These are phyloP conservation scores for Saccharomyces hybrid DNA, from an alignment of 1,139 yeast species.

Conservation along the genomic window DNA sequence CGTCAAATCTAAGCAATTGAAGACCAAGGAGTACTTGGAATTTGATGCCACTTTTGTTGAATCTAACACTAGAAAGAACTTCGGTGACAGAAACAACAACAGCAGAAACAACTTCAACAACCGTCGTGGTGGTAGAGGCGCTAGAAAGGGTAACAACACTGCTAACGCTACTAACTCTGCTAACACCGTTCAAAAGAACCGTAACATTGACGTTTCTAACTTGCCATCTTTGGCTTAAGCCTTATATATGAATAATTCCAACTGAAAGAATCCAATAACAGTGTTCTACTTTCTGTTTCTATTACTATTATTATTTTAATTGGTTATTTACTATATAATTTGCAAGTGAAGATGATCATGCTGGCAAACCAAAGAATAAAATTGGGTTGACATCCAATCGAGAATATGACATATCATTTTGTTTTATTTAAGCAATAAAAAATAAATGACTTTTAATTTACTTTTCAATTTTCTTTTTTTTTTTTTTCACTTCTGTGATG, in stretches of 20 bases:
- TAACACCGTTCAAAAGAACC: slow-evolving; percentile 15
- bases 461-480: not conserved
- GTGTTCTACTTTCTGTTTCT: slow-evolving; percentile 1
- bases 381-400: slow-evolving; percentile 1
- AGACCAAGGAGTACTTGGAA: slow-evolving; percentile 64
- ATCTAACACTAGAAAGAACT: slow-evolving; percentile 27
- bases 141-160: slow-evolving; percentile 17
- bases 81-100: slow-evolving; percentile 14
- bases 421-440: not conserved
- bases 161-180: slow-evolving; percentile 24
- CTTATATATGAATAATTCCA: not conserved
- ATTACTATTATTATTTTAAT: not conserved
- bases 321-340: slow-evolving; percentile 1
- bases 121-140: slow-evolving; percentile 15
- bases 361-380: not conserved
- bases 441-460: not conserved
- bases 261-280: not conserved
- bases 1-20: slow-evolving; percentile 52
- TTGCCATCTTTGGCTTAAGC: slow-evolving; percentile 46
- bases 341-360: not conserved
- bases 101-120: not conserved
- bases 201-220: slow-evolving; percentile 47
- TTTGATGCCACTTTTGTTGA: slow-evolving; percentile 60
- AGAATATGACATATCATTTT: not conserved
- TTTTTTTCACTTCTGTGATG: not conserved